A percentile compares a stretch with the other conserved stretches of the same genome.
These are phyloP conservation scores for Claviceps monticola DNA, from an alignment of 2,329 filamentous ascomycete genomes.

Conservation along the genomic window DNA sequence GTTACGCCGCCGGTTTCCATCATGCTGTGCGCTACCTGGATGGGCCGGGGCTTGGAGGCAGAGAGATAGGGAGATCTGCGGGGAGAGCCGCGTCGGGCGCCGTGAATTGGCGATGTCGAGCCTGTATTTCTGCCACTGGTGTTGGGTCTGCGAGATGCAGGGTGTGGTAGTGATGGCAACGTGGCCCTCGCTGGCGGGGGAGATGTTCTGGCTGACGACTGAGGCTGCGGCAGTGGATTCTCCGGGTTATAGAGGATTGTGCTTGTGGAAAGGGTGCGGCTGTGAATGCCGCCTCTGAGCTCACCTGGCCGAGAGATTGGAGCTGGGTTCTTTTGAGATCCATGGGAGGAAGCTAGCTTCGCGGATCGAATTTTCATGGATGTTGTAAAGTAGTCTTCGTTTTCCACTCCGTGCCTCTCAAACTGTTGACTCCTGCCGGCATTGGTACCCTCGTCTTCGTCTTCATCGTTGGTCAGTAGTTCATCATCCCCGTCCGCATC, in stretches of 20 bases:
- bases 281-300: conserved; percentile 38
- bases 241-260: conserved; percentile 76
- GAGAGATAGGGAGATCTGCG: conserved; percentile 28
- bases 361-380: conserved; percentile 30
- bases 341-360: conserved; percentile 21
- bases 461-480: conserved; percentile 67
- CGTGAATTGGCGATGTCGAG: conserved; percentile 18
- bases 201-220: conserved; percentile 28
- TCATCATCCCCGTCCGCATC: conserved; percentile 87
- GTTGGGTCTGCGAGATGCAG: conserved; percentile 20
- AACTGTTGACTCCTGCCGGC: conserved; percentile 19
- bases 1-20: conserved; percentile 22
- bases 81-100: conserved; percentile 31
- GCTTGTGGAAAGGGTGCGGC: conserved; percentile 62
- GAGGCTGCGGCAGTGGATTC: conserved; percentile 22
- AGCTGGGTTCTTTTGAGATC: conserved; percentile 16
- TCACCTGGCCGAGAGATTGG: conserved; percentile 19
- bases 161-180: conserved; percentile 5
- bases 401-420: conserved; percentile 16
- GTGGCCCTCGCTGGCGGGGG: conserved; percentile 16
- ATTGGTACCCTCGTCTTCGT: conserved; percentile 39
- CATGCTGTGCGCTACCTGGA: conserved; percentile 30
- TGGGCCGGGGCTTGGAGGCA: conserved; percentile 43
- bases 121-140: conserved; percentile 20
- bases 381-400: conserved; percentile 41